phyloP scores from a whole-genome alignment of 1,284 basidiomycete genomes.

The Tylopilus orsonianus region DNA sequence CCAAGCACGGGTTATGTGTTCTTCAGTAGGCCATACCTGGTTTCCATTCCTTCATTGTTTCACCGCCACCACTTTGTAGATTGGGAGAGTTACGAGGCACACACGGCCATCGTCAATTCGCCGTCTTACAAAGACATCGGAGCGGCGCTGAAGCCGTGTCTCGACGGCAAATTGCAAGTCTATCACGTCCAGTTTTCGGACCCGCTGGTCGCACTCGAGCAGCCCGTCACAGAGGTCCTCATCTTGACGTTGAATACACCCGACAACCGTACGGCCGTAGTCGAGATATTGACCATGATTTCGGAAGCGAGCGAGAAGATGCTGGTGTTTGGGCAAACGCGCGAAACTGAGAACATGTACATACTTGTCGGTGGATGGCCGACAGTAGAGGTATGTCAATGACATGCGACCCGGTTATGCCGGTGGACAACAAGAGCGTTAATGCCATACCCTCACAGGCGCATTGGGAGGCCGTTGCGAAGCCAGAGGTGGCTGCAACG shows the following conservation, averaged over 20 bases:
- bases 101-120: constrained; percentile 13
- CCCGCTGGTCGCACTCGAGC: constrained; percentile 13
- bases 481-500: constrained; percentile 5
- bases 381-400: constrained; percentile 21
- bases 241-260: constrained; percentile 25
- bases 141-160: constrained; percentile 7
- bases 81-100: constrained; percentile 29
- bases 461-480: constrained; percentile 5
- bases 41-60: background rate
- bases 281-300: constrained; percentile 13
- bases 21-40: constrained; percentile 20
- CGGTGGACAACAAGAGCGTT: background rate
- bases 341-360: constrained; percentile 27
- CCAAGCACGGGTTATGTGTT: constrained; percentile 14
- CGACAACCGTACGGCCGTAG: constrained; percentile 19
- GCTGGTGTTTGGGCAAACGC: constrained; percentile 25
- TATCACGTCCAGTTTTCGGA: constrained; percentile 27
- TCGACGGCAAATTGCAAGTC: constrained; percentile 15
- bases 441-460: constrained; percentile 4
- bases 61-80: constrained; percentile 14
- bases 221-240: constrained; percentile 21
- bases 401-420: background rate
- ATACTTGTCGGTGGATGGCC: constrained; percentile 26
- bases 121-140: constrained; percentile 7
- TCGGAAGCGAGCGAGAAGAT: constrained; percentile 10